Evolutionary conservation across 2,329 filamentous ascomycete species (phyloP).

Genomic region (Fusarium sp.): DNA sequence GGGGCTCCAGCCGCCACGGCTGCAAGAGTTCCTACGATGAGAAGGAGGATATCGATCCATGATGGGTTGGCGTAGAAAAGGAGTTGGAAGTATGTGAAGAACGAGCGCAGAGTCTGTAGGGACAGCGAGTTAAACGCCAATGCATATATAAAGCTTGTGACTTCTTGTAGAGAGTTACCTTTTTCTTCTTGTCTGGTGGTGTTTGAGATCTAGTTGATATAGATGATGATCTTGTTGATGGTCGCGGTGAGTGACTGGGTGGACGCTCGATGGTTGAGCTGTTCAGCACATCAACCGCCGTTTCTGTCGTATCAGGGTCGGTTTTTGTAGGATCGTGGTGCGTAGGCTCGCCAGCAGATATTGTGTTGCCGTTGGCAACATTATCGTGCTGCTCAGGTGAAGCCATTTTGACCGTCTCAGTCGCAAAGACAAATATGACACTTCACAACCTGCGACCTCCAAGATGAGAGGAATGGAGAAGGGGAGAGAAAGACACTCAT

Average conservation of each 20-base stretch:
- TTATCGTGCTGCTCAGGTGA: constrained; percentile 10
- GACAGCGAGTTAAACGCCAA: constrained; percentile 13
- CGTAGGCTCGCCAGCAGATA: neutral
- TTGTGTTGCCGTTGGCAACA: neutral
- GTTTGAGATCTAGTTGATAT: constrained; percentile 18
- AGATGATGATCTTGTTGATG: constrained; percentile 28
- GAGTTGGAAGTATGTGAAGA: constrained; percentile 59
- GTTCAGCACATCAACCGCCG: constrained; percentile 6
- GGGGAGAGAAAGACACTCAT: neutral
- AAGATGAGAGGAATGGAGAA: neutral
- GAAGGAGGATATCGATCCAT: constrained; percentile 58
- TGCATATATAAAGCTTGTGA: neutral
- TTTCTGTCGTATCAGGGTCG: constrained; percentile 9
- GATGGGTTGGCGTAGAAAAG: constrained; percentile 60
- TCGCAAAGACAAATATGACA: constrained; percentile 1
- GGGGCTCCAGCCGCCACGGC: constrained; percentile 71
- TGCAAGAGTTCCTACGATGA: constrained; percentile 56
- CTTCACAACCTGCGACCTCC: neutral
- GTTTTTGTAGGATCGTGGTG: neutral
- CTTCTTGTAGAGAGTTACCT: constrained; percentile 1
- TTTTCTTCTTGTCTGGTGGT: constrained; percentile 17
- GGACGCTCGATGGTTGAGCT: constrained; percentile 5
- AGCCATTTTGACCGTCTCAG: constrained; percentile 27
- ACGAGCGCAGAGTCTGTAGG: constrained; percentile 33
- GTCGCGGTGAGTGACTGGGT: constrained; percentile 18